These are phyloP conservation scores for Nicotiana obtusifolia DNA, from an alignment of 257 asterid species.

Conservation along the genomic window DNA sequence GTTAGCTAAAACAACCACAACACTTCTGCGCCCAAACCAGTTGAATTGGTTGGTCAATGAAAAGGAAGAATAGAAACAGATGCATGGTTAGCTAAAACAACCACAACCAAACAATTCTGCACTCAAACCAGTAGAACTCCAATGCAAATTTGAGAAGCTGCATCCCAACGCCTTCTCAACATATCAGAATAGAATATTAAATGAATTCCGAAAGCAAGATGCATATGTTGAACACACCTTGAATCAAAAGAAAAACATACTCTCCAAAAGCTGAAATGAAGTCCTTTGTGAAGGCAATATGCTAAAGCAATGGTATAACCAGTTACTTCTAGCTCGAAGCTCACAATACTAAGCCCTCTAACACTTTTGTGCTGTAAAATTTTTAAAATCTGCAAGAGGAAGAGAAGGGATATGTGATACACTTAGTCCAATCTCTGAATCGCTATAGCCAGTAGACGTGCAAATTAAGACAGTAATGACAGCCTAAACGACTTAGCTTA, in stretches of 20 bases:
- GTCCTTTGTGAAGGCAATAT: slow-evolving; percentile 90
- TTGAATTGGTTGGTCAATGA: not conserved
- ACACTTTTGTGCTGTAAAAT: slow-evolving; percentile 56
- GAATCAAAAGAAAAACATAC: slow-evolving; percentile 72
- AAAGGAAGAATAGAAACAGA: not conserved
- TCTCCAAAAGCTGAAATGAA: slow-evolving; percentile 96
- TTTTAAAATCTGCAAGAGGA: slow-evolving; percentile 60
- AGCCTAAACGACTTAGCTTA: not conserved
- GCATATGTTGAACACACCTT: slow-evolving; percentile 33
- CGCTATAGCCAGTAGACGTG: not conserved
- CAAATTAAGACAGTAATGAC: not conserved
- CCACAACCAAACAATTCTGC: not conserved
- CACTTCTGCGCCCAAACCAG: no score
- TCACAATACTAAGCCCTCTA: slow-evolving; percentile 72
- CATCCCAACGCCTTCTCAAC: not conserved
- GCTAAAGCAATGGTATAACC: slow-evolving; percentile 97
- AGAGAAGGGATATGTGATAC: not conserved
- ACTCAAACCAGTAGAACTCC: not conserved
- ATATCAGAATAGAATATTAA: not conserved
- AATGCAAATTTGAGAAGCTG: not conserved
- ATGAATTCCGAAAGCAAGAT: not conserved
- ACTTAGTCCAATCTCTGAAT: not conserved
- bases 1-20: not conserved
- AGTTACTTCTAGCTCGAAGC: slow-evolving; percentile 83
- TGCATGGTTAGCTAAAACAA: not conserved